Evolutionary conservation across 805 yeast genomes (phyloP), one percentile per base, ranked within the genome.

Genomic region (Zygotorulaspora danielsina): DNA sequence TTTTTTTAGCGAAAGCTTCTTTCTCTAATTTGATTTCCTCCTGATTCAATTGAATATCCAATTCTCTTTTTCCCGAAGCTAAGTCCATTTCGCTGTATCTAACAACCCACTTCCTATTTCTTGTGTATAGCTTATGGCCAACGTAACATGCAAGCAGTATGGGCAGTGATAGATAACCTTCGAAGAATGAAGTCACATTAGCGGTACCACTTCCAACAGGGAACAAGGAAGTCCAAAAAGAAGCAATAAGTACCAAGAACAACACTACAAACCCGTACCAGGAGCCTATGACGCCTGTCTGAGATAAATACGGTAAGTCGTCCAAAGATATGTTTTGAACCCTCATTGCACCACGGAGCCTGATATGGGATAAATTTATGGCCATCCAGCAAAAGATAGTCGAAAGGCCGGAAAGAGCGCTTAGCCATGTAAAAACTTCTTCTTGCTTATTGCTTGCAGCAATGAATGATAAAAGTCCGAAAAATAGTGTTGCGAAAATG

Each of bases 151-250:
- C 75, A 25, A 84, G 46, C 37, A 81, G 65, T 32, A 84, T 75
- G n/a, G 86, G 85, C 38, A 71, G 69, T 10, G 86, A 78, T 50
- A 84, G 67, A 61, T 78, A 83, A 26, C 76, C 70, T 59, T 73
- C 70, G 67, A 84, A 84, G 69, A 84, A 84, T 22, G 59, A 61
- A 34, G 63, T 57, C 11, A 81, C 82, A 54, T 66, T 67, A 22
- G 81, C 76, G 7, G 64, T 40, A 3, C 51, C 64, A 9, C 75
- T 71, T n/a, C 77, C 76, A 25, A 75, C 54, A 38, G 90, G 90
- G 69, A 69, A 83, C 34, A 83, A 64, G 2, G 89, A 85, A 39
- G 78, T 70, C 89, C 89, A 84, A 69, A 84, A 83, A 58, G 82
- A 85, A 26, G 86, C 83, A 34, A 75, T 65, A 32, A 84, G 63